Conservation (phyloP, 257 asterid species). For the Nicotiana benthamiana region DNA sequence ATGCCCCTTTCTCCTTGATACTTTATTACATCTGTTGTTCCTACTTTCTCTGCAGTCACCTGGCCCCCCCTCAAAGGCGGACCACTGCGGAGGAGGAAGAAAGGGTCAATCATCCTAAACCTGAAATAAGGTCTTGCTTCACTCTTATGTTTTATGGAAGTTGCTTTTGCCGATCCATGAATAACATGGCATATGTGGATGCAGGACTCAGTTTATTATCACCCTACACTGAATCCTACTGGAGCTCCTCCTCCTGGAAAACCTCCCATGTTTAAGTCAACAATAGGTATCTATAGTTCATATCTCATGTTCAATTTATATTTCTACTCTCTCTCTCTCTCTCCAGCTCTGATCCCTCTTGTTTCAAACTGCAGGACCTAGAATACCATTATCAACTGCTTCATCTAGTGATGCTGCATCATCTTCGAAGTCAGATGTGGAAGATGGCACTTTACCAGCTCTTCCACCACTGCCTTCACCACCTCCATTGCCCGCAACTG, state of each 20-base stretch:
- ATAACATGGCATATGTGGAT: conserved; percentile 18
- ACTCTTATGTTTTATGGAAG: conserved; percentile 10
- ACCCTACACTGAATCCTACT: conserved; percentile 94
- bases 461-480: conserved; percentile 76
- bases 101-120: conserved; percentile 67
- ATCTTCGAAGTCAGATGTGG: conserved; percentile 51
- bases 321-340: background rate
- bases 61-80: conserved; percentile 82
- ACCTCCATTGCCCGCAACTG: conserved; percentile 53
- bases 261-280: conserved; percentile 95
- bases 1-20: background rate
- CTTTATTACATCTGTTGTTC: background rate
- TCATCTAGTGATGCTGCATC: conserved; percentile 70
- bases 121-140: conserved; percentile 52
- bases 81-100: conserved; percentile 86
- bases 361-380: conserved; percentile 56
- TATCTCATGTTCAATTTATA: background rate
- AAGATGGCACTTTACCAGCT: conserved; percentile 36
- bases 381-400: conserved; percentile 67
- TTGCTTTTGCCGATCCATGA: conserved; percentile 15
- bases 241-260: conserved; percentile 99
- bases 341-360: background rate
- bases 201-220: conserved; percentile 98
- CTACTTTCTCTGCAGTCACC: conserved; percentile 56
- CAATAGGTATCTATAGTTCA: conserved; percentile 46